Percentiles rank a stretch among this genome's conserved stretches.
phyloP scores from a whole-genome alignment of 768 basidiomycete genomes.

The Termitomyces sp. region DNA sequence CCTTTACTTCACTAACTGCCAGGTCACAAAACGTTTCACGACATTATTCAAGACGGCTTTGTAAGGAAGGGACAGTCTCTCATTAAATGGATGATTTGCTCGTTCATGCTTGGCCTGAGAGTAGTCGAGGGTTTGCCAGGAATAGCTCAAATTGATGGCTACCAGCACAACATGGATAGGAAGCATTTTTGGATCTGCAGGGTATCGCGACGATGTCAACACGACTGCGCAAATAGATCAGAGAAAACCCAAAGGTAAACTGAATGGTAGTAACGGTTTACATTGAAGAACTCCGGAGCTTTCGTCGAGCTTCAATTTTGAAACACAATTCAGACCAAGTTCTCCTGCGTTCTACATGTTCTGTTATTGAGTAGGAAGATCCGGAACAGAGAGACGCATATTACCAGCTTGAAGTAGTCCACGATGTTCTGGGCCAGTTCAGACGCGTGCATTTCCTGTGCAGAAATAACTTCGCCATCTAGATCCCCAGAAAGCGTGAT shows the following conservation, averaged over 20 bases:
- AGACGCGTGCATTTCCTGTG: conserved; percentile 39
- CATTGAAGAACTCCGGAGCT: conserved; percentile 35
- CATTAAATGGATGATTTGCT: conserved; percentile 45
- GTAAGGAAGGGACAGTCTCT: conserved; percentile 50
- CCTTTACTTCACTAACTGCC: conserved; percentile 55
- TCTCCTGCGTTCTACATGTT: conserved; percentile 47
- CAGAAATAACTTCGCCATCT: conserved; percentile 35
- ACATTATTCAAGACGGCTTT: conserved; percentile 45
- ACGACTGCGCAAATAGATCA: conserved; percentile 7
- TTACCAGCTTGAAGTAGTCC: conserved; percentile 45
- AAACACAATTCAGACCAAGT: conserved; percentile 54
- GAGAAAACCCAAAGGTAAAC: conserved; percentile 1
- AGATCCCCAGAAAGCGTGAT: conserved; percentile 50
- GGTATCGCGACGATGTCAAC: conserved; percentile 14
- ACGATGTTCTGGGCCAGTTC: conserved; percentile 44
- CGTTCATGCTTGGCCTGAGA: conserved; percentile 5
- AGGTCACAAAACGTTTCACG: conserved; percentile 46
- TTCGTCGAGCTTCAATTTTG: conserved; percentile 43
- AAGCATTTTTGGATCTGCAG: conserved; percentile 7
- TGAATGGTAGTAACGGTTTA: conserved; percentile 19
- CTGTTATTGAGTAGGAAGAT: background rate
- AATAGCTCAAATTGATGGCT: conserved; percentile 27
- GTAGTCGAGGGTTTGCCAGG: conserved; percentile 22
- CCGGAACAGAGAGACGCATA: conserved; percentile 2
- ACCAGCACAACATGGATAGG: conserved; percentile 37